Conservation (phyloP, 2,329 filamentous ascomycete species). For the Fusarium ramigenum region DNA sequence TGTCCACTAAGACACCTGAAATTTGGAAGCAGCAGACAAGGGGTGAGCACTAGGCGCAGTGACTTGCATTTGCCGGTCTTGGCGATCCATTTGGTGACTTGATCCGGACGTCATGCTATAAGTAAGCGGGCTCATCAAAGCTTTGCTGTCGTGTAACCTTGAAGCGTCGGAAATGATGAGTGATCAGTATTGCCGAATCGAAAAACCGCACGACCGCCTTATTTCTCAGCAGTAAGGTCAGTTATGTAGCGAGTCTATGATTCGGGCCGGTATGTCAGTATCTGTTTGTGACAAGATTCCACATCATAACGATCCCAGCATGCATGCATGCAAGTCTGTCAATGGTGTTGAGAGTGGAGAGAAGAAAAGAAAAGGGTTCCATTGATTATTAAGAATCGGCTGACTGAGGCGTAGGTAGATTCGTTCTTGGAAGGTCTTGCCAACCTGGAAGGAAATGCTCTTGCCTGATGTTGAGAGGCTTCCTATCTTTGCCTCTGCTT, state of each 20-base stretch:
- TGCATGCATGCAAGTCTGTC: background rate
- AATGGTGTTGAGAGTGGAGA: conserved; percentile 1
- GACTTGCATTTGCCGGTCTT: conserved; percentile 32
- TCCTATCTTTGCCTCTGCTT: background rate
- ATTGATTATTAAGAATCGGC: background rate
- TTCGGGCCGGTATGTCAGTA: conserved; percentile 13
- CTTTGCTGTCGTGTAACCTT: conserved; percentile 16
- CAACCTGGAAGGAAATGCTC: background rate
- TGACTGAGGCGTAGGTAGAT: background rate
- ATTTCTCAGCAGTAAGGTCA: conserved; percentile 1
- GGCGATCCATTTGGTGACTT: conserved; percentile 36
- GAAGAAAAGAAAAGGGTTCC: background rate
- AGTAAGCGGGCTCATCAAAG: conserved; percentile 3
- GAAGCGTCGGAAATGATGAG: conserved; percentile 4
- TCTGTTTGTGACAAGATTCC: background rate
- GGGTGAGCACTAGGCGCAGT: conserved; percentile 28
- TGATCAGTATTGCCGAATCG: conserved; percentile 3
- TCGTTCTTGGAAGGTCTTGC: background rate
- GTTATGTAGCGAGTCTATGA: conserved; percentile 10
- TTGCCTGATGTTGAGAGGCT: background rate
- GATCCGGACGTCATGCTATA: conserved; percentile 39
- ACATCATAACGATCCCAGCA: background rate
- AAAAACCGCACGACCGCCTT: background rate
- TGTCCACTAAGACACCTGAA: conserved; percentile 12
- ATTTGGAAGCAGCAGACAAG: conserved; percentile 17